Base-by-base conservation (phyloP, 1,284 basidiomycete species). In the Fistulina hepatica region DNA sequence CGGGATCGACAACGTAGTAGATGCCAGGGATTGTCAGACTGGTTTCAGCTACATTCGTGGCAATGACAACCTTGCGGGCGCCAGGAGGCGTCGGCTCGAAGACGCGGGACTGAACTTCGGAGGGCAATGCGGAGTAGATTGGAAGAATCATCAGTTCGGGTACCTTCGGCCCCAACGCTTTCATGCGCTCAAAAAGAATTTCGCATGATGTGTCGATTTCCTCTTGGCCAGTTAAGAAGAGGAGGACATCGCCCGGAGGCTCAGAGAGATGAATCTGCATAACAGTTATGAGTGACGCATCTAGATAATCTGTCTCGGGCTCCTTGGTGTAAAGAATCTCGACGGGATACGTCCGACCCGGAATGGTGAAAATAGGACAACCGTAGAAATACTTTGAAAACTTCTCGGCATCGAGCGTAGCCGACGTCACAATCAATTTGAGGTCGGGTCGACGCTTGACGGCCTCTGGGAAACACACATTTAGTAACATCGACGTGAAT, bases 201-300 rank as follows among this genome's bases (percentile, higher is more conserved):
- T 98, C 94, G 61, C 92, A 97, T 1, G 92, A 68, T 1, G 93
- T 97, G 59, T 98, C 95, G 48, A 98, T 98, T 59, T 98, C 95
- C 57, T 98, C 93, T 58, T 97, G 92, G 56, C 95, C 95, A 0
- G 95, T 99, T 24, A 99, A 68, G 76, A 99, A 99, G 26, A 98
- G 79, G 2, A 98, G 72, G 49, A 98, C 73, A 56, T 97, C 95
- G 39, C 95, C 95, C 2, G 90, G 88, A 17, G 94, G 94, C 55
- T 97, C 94, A 39, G 94, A 95, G 5, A 97, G 73, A 57, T 99
- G 95, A 48, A 99, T 99, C 61, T 98, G 94, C 84, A 98, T 94
- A 53, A 97, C 88, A 1, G 94, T 98, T 53, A 97, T 98, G 44
- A 99, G 78, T 15, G 92, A 90, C 0, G 94, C 93, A 52, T 98